Percentiles rank a stretch among this genome's conserved stretches.
phyloP scores from a whole-genome alignment of 306 rosid genomes.

The Ochetophila trinervis region DNA sequence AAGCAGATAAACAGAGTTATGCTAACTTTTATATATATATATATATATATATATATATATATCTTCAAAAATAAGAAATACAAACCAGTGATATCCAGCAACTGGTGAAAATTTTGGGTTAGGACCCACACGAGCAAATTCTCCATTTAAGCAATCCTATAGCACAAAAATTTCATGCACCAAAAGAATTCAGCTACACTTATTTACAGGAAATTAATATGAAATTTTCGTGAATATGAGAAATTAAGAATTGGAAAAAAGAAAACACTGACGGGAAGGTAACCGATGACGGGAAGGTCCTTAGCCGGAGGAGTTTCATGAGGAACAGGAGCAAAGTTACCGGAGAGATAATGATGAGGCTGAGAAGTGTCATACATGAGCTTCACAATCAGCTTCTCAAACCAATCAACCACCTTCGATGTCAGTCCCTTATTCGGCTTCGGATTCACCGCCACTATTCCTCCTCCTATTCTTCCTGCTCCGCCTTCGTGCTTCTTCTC shows the following conservation, averaged over 20 bases:
- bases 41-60: no score
- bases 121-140: slow-evolving; percentile 96
- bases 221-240: background rate
- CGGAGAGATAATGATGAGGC: slow-evolving; percentile 70
- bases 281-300: slow-evolving; percentile 58
- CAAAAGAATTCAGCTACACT: background rate
- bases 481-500: slow-evolving; percentile 28
- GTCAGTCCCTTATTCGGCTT: slow-evolving; percentile 62
- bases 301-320: slow-evolving; percentile 80
- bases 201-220: background rate
- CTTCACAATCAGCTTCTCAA: slow-evolving; percentile 77
- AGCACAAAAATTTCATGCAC: slow-evolving; percentile 17
- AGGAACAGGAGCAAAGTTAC: slow-evolving; percentile 73
- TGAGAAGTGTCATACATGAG: slow-evolving; percentile 52
- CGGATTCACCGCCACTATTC: slow-evolving; percentile 53
- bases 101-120: slow-evolving; percentile 80
- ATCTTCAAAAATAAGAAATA: background rate
- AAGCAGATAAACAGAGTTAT: no score
- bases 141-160: slow-evolving; percentile 91
- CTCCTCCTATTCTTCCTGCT: slow-evolving; percentile 1
- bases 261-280: slow-evolving; percentile 61
- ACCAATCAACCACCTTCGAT: slow-evolving; percentile 51
- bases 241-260: no score
- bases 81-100: slow-evolving; percentile 90
- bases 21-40: no score